Base-by-base conservation (phyloP, 768 basidiomycete species). In the Gymnopilus dilepis region DNA sequence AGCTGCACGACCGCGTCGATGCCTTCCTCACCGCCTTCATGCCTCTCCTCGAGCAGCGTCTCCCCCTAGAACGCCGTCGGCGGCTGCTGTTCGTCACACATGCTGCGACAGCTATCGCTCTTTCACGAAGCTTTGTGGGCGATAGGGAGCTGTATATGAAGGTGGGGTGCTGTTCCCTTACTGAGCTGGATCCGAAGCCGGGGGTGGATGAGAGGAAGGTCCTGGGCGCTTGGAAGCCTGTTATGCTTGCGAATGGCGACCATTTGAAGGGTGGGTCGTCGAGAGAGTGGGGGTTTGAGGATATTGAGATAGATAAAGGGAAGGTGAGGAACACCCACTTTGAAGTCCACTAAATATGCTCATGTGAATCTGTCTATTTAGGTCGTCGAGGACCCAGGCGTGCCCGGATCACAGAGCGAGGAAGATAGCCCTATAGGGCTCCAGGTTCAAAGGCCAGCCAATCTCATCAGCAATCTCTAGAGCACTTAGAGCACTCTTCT, bases 261-360 rank as follows among this genome's bases (percentile, higher is more conserved):
- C 88, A 91, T 71, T 73, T 91, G 38, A 78, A 80, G 26, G 85
- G 84, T 2, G 89, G 87, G 0, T 66, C 82, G 1, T 77, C 82
- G 55, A 79, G 91, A 64, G 89, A 90, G 50, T 94, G 93, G 93
- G 93, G 93, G 13, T 87, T 94, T 62, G 88, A 91, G 65, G 86
- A 94, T 71, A 82, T 91, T 8, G 74, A 82, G 67, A 80, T 88
- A 24, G 78, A 79, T 5, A 74, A 84, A 61, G 90, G 90, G 43
- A 78, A 86, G 80, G 91, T 89, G 42, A 31, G 80, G 72, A 30
- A 22, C 21, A 37, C 19, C n/a, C 19, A 48, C 31, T 4, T 42
- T n/a, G 3, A 43, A 13, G 51, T 17, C 38, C 26, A 30, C 33
- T 47, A 17, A 4, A n/a, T n/a, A n/a, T n/a, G n/a, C n/a, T 28